Evolutionary conservation across 108 stramenopile genomes (phyloP), one percentile per base, ranked within the genome.

Genomic region (Skeletonema potamos): DNA sequence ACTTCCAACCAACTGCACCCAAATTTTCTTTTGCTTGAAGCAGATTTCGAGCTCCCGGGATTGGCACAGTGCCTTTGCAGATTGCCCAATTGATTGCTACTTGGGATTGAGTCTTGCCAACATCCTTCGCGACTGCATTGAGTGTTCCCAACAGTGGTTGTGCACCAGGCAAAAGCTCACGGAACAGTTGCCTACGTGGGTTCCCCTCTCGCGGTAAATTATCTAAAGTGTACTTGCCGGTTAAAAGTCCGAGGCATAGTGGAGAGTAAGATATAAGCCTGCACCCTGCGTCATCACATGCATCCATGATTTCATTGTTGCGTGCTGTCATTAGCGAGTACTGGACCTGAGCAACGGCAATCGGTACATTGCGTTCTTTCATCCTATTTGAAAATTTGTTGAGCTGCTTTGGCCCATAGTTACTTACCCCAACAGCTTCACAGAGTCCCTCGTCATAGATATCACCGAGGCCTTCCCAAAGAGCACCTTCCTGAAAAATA

Each of bases 51-150:
- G 74, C 83, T 8, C 95, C 95, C 22, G 91, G 88, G 39, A 96
- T 92, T 4, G 95, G 95, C 8, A 96, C 89, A 0, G 89, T 90
- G 7, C 89, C 91, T 68, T 93, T 93, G 72, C 87, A 84, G 29
- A 92, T 83, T n/a, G 86, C 86, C 95, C 95, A 96, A 68, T 96
- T 96, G 58, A 96, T 91, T 24, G 92, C 95, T 8, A 96, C 89
- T 82, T 96, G 95, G 12, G 91, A 79, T 68, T 82, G 86, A 8
- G 88, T 85, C 58, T 92, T 93, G 15, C 76, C 83, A 57, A 82
- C 79, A 26, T 89, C 89, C 28, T 73, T 66, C 13, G 89, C 92
- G 13, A 96, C 74, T 29, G 79, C 91, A 32, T 81, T 66, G 22
- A 96, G 70, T 15, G 90, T 90, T 24, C 66, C 59, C 30, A 94